Evolutionary conservation across 176 grass and related monocot genomes (phyloP), one percentile per base, ranked within the genome.

Genomic region (Oryza meridionalis): DNA sequence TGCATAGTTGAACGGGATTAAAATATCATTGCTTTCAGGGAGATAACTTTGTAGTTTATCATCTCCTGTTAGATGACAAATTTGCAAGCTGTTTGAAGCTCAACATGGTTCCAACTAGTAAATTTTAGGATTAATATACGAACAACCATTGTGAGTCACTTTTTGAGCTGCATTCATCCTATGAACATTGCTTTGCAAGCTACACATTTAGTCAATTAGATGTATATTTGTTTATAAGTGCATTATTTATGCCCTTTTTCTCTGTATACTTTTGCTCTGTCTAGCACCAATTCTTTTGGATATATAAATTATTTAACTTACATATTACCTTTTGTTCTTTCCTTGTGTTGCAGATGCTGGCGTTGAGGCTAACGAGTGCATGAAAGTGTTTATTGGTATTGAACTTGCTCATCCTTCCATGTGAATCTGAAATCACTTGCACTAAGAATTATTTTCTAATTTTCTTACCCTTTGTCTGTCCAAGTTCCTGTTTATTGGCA

Each of bases 311-410:
- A 6, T 19, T 9, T 64, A 63, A 32, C 77, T 73, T 83, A 11
- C 14, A 75, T 73, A 9, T 67, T 2, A 66, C 27, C 26, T 87
- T 82, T 33, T 71, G 40, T 84, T 78, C 51, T 70, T 72, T 82
- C 33, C 8, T 83, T 85, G 24, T 25, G 15, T 19, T 78, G 46
- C 84, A 95, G 96, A 99, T 94, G 37, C 84, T 86, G 96, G 96
- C 68, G 59, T 94, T 29, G 89, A 90, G 75, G 89, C 93, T 77
- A 96, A 92, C 80, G 91, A 94, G 22, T 96, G 93, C 82, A 91
- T 99, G 37, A 87, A 94, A 68, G 84, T 99, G 82, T 99, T 92
- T 79, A 68, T 93, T 19, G 96, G 96, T 99, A 90, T 71, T 70
- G 13, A 40, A 31, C 50, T 81, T 62, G 21, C 58, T 32, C 67